A percentile compares a stretch with the other conserved stretches of the same genome.
Evolutionary conservation across 495 filamentous ascomycete species (phyloP).

Genomic region (Podospora conica): DNA sequence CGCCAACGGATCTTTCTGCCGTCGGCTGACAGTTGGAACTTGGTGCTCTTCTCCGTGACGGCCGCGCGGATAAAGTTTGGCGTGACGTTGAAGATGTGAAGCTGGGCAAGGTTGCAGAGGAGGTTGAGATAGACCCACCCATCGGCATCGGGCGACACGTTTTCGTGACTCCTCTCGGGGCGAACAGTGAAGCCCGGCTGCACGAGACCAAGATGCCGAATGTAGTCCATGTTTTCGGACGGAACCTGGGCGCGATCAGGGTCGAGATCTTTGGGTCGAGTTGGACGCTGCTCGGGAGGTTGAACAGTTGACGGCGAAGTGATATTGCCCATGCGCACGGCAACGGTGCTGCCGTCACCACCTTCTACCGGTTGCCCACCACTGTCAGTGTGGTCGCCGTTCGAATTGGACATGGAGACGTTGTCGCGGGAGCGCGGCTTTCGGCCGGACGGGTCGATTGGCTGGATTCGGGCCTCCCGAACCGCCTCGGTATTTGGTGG

Average conservation of each 20-base stretch:
- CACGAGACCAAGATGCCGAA: constrained; percentile 61
- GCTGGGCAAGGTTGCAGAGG: constrained; percentile 70
- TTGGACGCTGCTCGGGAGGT: constrained; percentile 59
- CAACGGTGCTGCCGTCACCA: constrained; percentile 24
- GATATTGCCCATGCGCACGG: constrained; percentile 25
- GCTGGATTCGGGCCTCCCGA: constrained; percentile 37
- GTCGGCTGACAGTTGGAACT: constrained; percentile 66
- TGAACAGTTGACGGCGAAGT: constrained; percentile 38
- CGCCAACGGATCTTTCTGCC: constrained; percentile 70
- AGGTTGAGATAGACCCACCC: constrained; percentile 82
- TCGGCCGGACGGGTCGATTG: constrained; percentile 21
- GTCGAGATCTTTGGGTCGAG: constrained; percentile 65
- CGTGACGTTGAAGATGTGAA: constrained; percentile 73
- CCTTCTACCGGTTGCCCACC: constrained; percentile 30
- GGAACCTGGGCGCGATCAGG: constrained; percentile 60
- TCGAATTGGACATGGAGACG: constrained; percentile 32
- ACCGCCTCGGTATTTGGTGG: constrained; percentile 19
- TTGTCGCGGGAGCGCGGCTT: constrained; percentile 34
- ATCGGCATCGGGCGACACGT: constrained; percentile 47
- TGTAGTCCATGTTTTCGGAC: constrained; percentile 67
- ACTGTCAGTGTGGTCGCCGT: constrained; percentile 34
- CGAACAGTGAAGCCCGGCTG: constrained; percentile 36
- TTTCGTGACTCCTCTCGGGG: constrained; percentile 18
- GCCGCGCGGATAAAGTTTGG: constrained; percentile 64
- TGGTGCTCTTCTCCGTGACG: constrained; percentile 56